Conservation (phyloP, 768 basidiomycete species). For the Termitomyces sp. region DNA sequence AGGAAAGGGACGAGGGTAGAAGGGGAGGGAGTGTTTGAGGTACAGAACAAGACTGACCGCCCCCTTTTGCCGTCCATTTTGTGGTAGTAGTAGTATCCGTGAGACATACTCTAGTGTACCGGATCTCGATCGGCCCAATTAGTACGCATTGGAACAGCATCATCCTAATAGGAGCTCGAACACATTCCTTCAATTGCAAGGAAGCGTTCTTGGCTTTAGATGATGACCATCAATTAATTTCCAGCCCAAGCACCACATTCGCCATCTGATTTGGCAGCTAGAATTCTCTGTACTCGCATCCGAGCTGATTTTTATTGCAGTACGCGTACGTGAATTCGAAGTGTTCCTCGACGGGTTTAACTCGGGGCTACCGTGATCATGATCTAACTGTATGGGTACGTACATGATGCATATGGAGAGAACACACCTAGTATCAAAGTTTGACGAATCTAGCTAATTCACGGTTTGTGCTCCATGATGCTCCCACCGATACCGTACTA, state of each 20-base stretch:
- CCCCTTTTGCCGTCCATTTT: conserved; percentile 1
- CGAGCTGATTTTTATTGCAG: not conserved
- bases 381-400: not conserved
- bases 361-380: not conserved
- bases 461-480: no score
- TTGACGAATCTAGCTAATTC: no score
- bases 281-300: not conserved
- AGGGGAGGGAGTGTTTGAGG: not conserved
- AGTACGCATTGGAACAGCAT: not conserved
- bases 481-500: no score
- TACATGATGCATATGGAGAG: not conserved
- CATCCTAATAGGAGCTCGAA: not conserved
- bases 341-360: no score
- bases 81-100: not conserved
- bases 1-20: not conserved
- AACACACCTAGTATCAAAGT: no score
- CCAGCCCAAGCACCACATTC: not conserved
- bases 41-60: not conserved
- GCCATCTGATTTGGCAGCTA: not conserved
- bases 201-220: not conserved
- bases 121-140: conserved; percentile 9
- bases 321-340: not conserved
- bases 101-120: conserved; percentile 5
- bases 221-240: not conserved
- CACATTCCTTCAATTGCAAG: not conserved